phyloP scores from a whole-genome alignment of 1,284 basidiomycete genomes.

The Microbotryomycetes sp. region DNA sequence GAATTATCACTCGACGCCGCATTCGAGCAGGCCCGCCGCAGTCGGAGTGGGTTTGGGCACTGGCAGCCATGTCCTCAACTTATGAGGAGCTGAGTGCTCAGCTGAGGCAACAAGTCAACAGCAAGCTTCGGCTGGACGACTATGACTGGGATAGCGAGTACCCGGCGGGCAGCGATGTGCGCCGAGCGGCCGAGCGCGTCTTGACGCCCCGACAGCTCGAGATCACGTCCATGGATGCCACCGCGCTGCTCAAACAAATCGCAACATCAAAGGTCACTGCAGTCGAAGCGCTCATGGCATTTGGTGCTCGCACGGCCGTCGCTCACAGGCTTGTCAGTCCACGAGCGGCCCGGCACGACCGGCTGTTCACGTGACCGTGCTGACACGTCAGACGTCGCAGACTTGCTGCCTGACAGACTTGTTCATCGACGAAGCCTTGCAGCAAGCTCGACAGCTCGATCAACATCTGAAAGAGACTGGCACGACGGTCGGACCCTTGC shows the following conservation, averaged over 20 bases:
- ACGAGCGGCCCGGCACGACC: too few relatives aligned
- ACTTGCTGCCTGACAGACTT: slow-evolving; percentile 32
- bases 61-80: too few relatives aligned
- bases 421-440: slow-evolving; percentile 33
- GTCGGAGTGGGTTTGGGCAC: too few relatives aligned
- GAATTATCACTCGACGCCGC: too few relatives aligned
- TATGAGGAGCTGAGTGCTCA: not conserved
- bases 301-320: slow-evolving; percentile 20
- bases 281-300: slow-evolving; percentile 35
- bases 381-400: too few relatives aligned
- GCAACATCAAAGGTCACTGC: slow-evolving; percentile 21
- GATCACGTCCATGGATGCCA: slow-evolving; percentile 19
- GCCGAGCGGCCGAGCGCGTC: not conserved
- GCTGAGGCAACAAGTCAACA: not conserved
- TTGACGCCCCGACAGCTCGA: slow-evolving; percentile 8
- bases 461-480: slow-evolving; percentile 36
- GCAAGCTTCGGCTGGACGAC: not conserved
- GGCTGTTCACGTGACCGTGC: too few relatives aligned
- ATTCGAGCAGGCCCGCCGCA: too few relatives aligned
- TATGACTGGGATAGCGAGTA: not conserved
- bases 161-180: not conserved
- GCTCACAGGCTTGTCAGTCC: slow-evolving; percentile 22
- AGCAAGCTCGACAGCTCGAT: slow-evolving; percentile 31
- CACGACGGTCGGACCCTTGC: slow-evolving; percentile 38
- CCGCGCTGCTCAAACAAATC: slow-evolving; percentile 3